Base-by-base conservation (phyloP, 73 alveolate species). In the Symbiodinium pilosum region DNA sequence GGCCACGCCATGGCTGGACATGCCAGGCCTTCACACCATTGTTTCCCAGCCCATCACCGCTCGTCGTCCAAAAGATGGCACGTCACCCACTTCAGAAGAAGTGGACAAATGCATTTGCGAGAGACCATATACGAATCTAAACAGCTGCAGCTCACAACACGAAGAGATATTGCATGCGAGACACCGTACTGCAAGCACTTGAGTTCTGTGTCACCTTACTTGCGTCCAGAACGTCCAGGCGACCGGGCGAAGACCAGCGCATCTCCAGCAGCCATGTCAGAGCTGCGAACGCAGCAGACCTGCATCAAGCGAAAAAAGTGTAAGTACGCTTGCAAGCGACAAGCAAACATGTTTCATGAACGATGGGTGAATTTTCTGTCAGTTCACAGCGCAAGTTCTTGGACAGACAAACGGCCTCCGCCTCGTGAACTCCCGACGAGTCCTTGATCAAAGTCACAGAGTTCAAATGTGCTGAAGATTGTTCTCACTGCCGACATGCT, bases 281-380 rank as follows among this genome's bases (percentile, higher is more conserved):
- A 87, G 94, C 94, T 54, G 14, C 94, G 94, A 30, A 87, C 94
- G 68, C 94, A 87, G 84, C 94, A 87, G 59, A 87, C 43, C 94
- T 87, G 38, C 52, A 0, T 26, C n/a, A n/a, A n/a, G n/a, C n/a
- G n/a, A n/a, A n/a, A n/a, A n/a, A n/a, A n/a, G n/a, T n/a, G n/a
- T n/a, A n/a, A n/a, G n/a, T n/a, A n/a, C n/a, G n/a, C n/a, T n/a
- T n/a, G n/a, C n/a, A n/a, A n/a, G n/a, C n/a, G n/a, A n/a, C n/a
- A n/a, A n/a, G n/a, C n/a, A n/a, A n/a, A n/a, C n/a, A n/a, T n/a
- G n/a, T n/a, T n/a, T n/a, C n/a, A n/a, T n/a, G n/a, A n/a, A n/a
- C n/a, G n/a, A n/a, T n/a, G n/a, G n/a, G n/a, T n/a, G n/a, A n/a
- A n/a, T n/a, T n/a, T n/a, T n/a, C n/a, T 56, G 20, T 56, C 77